Evolutionary conservation across 2,329 filamentous ascomycete species (phyloP).

Genomic region (Pyrenochaeta sp.): DNA sequence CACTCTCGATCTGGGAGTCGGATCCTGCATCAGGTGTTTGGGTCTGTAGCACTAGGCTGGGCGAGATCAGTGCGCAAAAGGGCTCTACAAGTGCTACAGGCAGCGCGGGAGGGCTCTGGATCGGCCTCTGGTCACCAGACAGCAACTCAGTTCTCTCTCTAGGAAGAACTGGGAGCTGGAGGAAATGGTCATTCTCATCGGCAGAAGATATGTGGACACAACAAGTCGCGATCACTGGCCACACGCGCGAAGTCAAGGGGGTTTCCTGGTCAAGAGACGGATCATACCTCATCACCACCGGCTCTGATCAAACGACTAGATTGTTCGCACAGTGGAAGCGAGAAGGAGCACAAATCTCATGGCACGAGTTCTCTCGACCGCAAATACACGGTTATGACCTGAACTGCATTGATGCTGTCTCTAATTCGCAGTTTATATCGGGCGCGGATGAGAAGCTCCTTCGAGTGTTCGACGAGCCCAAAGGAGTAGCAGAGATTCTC

Average conservation of each 20-base stretch:
- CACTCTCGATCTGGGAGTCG: conserved; percentile 89
- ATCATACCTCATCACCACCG: conserved; percentile 85
- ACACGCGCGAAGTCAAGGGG: conserved; percentile 81
- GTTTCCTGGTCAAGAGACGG: conserved; percentile 85
- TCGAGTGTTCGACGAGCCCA: conserved; percentile 90
- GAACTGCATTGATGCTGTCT: conserved; percentile 86
- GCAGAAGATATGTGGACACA: conserved; percentile 76
- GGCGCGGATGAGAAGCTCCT: conserved; percentile 98
- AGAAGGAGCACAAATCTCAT: conserved; percentile 60
- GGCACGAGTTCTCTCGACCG: conserved; percentile 95
- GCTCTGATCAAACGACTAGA: conserved; percentile 90
- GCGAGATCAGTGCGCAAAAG: conserved; percentile 93
- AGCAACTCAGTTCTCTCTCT: conserved; percentile 79
- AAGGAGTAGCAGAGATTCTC: conserved; percentile 79
- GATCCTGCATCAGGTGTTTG: conserved; percentile 87
- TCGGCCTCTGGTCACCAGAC: conserved; percentile 86
- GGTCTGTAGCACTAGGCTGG: conserved; percentile 84
- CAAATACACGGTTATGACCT: conserved; percentile 99
- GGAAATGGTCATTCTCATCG: conserved; percentile 75
- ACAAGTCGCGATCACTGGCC: conserved; percentile 79
- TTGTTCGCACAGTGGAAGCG: conserved; percentile 81
- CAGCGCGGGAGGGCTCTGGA: conserved; percentile 96
- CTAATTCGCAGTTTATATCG: conserved; percentile 80
- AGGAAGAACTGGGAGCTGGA: conserved; percentile 92
- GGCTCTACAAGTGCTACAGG: conserved; percentile 96